phyloP scores from a whole-genome alignment of 2,329 filamentous ascomycete species.

The Colletotrichum spaethianum region DNA sequence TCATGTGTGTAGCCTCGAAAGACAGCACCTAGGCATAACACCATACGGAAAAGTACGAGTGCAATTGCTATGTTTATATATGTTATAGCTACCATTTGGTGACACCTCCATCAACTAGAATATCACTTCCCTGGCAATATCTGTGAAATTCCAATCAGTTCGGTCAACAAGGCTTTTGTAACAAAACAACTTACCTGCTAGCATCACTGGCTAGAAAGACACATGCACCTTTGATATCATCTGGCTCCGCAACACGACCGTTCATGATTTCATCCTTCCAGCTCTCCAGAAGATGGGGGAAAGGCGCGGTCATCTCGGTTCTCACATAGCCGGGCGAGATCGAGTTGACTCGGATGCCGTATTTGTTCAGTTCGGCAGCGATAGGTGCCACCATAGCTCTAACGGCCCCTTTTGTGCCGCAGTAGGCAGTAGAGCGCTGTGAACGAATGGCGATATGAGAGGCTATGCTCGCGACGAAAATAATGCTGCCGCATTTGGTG shows the following conservation, averaged over 20 bases:
- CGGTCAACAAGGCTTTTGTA: accelerated
- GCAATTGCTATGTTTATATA: no score
- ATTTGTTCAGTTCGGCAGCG: constrained; percentile 30
- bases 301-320: constrained; percentile 50
- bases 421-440: constrained; percentile 57
- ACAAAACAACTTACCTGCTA: constrained; percentile 54
- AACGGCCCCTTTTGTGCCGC: constrained; percentile 39
- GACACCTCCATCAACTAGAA: constrained; percentile 61
- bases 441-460: constrained; percentile 65
- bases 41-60: no score
- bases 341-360: constrained; percentile 37
- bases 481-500: constrained; percentile 65
- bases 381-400: constrained; percentile 39
- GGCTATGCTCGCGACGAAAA: constrained; percentile 68
- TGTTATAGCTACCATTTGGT: constrained; percentile 51
- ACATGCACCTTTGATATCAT: constrained; percentile 64
- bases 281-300: constrained; percentile 61
- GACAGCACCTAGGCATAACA: no score
- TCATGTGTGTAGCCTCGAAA: no score
- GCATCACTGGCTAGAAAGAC: constrained; percentile 64
- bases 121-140: constrained; percentile 59
- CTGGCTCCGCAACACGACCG: constrained; percentile 60
- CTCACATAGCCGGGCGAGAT: constrained; percentile 40
- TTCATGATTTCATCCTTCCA: constrained; percentile 67
- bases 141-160: constrained; percentile 23